Percentiles rank a stretch among this genome's conserved stretches.
These are phyloP conservation scores for Lentinula sp. DNA, from an alignment of 768 basidiomycete genomes.

Conservation along the genomic window DNA sequence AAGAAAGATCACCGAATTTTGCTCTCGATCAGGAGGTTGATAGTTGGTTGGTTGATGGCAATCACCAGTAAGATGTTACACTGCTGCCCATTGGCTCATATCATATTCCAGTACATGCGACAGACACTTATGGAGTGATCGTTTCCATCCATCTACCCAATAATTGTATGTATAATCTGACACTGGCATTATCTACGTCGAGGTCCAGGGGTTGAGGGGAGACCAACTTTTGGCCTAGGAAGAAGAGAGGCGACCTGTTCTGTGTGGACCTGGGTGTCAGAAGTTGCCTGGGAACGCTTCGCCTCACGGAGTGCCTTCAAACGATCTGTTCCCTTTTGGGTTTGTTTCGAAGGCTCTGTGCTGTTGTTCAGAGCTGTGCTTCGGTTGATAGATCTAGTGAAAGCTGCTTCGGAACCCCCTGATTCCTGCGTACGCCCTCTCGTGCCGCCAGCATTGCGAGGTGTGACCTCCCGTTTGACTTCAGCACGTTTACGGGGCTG, in stretches of 20 bases:
- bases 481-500: slow-evolving; percentile 17
- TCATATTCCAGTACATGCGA: background rate
- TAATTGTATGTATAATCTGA: slow-evolving; percentile 10
- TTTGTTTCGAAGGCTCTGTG: background rate
- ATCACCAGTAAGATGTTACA: background rate
- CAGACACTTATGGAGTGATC: background rate
- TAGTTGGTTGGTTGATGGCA: background rate
- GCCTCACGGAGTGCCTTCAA: slow-evolving; percentile 46
- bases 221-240: slow-evolving; percentile 21
- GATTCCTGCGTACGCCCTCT: background rate
- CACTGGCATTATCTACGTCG: slow-evolving; percentile 10
- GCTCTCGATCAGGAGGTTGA: background rate
- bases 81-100: background rate
- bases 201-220: slow-evolving; percentile 27
- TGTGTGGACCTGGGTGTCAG: background rate
- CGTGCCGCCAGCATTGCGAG: background rate
- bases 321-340: slow-evolving; percentile 34
- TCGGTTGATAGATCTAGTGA: background rate
- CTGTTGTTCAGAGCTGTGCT: background rate
- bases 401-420: background rate
- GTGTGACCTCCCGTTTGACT: background rate
- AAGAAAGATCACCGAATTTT: background rate
- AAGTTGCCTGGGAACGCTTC: slow-evolving; percentile 22
- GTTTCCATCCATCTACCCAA: slow-evolving; percentile 12
- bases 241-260: background rate